These are phyloP conservation scores for Mortierella sp. DNA, from an alignment of 371 early-diverging fungal species.

Conservation along the genomic window DNA sequence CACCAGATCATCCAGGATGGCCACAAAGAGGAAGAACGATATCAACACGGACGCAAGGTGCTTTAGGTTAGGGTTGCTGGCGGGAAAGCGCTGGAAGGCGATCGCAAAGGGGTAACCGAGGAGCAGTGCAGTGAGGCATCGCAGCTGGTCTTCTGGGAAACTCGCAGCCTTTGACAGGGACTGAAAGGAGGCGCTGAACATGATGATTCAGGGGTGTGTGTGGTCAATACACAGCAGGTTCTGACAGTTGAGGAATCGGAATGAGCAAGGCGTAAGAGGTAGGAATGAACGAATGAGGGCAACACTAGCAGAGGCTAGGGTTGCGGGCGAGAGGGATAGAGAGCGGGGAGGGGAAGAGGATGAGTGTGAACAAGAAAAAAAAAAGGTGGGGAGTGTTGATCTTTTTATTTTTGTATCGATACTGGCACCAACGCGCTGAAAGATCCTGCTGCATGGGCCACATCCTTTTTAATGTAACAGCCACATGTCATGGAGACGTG, in stretches of 20 bases:
- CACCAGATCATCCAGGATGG: conserved; percentile 63
- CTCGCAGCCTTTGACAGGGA: conserved; percentile 45
- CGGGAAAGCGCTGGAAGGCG: conserved; percentile 63
- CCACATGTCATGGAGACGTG: no score
- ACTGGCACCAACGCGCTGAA: no score
- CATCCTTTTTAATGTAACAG: no score
- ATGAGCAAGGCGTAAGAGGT: neutral
- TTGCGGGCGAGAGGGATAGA: neutral
- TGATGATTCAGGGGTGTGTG: conserved; percentile 9
- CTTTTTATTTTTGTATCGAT: no score
- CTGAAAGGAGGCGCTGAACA: conserved; percentile 50
- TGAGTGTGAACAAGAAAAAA: conserved; percentile 5
- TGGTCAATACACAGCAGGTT: neutral
- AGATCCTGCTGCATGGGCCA: no score
- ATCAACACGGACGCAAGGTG: conserved; percentile 79
- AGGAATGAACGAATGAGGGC: neutral
- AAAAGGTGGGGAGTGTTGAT: no score
- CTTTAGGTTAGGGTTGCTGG: conserved; percentile 58
- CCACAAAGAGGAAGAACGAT: conserved; percentile 68
- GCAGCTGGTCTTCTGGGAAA: conserved; percentile 56
- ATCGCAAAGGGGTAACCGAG: conserved; percentile 53
- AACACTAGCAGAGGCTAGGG: neutral
- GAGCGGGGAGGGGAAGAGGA: neutral
- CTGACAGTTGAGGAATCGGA: neutral
- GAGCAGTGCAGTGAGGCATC: conserved; percentile 52